Evolutionary conservation across 106 monocot genomes (phyloP).

Genomic region (Dioscorea zingiberensis): DNA sequence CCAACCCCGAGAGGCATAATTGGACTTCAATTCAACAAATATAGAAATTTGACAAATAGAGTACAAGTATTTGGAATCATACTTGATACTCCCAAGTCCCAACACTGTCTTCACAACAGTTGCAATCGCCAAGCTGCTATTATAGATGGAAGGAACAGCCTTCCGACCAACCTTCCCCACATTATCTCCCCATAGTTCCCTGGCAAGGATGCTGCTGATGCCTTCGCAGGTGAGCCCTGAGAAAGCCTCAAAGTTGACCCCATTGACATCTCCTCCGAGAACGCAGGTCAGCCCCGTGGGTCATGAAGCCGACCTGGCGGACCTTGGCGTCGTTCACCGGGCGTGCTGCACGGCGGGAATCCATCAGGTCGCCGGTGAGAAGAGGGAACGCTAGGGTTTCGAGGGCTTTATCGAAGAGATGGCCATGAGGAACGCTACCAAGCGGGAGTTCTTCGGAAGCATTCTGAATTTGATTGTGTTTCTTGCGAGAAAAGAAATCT

Average conservation of each 20-base stretch:
- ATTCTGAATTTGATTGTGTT: too few relatives aligned
- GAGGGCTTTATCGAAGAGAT: too few relatives aligned
- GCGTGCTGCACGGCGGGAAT: constrained; percentile 24
- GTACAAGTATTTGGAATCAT: neutral
- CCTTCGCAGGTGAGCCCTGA: constrained; percentile 5
- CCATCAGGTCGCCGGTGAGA: constrained; percentile 5
- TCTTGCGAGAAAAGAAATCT: too few relatives aligned
- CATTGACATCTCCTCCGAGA: constrained; percentile 25
- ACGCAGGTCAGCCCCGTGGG: constrained; percentile 30
- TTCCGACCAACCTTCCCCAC: constrained; percentile 7
- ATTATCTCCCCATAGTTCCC: constrained; percentile 47
- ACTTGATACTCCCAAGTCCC: constrained; percentile 49
- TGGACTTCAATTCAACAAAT: too few relatives aligned
- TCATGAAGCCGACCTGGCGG: constrained; percentile 35
- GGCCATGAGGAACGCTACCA: too few relatives aligned
- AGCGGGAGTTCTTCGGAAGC: too few relatives aligned
- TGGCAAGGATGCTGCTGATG: constrained; percentile 34
- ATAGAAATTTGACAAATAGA: too few relatives aligned
- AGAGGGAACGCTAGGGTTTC: too few relatives aligned
- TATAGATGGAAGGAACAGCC: constrained; percentile 9
- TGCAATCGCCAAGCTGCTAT: constrained; percentile 37
- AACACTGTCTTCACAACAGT: constrained; percentile 46
- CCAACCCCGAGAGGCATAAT: too few relatives aligned
- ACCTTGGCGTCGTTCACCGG: constrained; percentile 32
- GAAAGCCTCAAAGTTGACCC: neutral